phyloP scores from a whole-genome alignment of 2,329 filamentous ascomycete species.

The Verruconis gallopava region DNA sequence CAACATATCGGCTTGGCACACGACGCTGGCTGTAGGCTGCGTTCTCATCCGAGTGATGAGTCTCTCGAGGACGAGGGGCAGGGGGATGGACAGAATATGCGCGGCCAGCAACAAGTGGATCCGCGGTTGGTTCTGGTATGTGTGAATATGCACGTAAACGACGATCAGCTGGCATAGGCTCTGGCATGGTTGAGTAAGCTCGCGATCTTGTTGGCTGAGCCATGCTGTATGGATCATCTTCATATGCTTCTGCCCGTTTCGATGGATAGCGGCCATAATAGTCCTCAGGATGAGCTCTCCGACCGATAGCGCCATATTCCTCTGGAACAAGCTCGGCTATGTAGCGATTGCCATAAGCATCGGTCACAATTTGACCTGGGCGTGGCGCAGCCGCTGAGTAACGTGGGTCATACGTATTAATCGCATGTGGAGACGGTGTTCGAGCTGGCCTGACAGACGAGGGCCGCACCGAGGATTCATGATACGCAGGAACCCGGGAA shows the following conservation, averaged over 20 bases:
- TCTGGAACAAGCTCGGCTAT: conserved; percentile 29
- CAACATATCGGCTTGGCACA: neutral
- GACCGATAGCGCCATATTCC: neutral
- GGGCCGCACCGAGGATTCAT: conserved; percentile 26
- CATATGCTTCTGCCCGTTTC: conserved; percentile 3
- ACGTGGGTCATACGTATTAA: conserved; percentile 21
- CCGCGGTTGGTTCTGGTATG: conserved; percentile 1
- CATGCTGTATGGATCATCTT: conserved; percentile 8
- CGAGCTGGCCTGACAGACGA: conserved; percentile 28
- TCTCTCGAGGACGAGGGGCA: neutral
- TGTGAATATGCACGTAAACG: conserved; percentile 4
- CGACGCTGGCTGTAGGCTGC: neutral
- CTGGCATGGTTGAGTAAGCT: conserved; percentile 7
- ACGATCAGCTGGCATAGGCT: neutral
- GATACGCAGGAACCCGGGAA: conserved; percentile 20
- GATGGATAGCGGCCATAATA: neutral
- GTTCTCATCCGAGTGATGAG: neutral
- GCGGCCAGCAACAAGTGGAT: neutral
- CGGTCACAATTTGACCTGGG: conserved; percentile 59
- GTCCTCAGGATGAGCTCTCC: conserved; percentile 2
- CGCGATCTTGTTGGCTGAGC: conserved; percentile 2
- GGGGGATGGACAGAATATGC: conserved; percentile 6
- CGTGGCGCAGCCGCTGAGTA: conserved; percentile 32
- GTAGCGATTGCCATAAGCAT: conserved; percentile 75
- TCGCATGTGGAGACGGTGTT: conserved; percentile 25